Conservation (phyloP, 352 stramenopile genomes). For the Globisporangium paddicum region DNA sequence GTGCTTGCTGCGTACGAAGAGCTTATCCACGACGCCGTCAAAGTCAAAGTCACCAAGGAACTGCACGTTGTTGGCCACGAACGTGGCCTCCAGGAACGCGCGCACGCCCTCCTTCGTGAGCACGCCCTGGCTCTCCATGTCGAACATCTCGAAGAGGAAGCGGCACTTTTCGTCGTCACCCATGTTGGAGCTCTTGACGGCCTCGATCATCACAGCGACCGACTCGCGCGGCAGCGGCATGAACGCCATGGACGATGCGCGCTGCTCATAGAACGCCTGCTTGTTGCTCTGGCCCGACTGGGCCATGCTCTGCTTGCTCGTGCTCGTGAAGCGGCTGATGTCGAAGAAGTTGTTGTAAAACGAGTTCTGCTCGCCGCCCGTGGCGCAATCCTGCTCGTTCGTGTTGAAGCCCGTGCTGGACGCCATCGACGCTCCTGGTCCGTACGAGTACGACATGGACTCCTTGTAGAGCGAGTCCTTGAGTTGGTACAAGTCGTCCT, state of each 20-base stretch:
- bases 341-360: slow-evolving; percentile 40
- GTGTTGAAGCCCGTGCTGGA: slow-evolving; percentile 4
- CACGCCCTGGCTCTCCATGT: slow-evolving; percentile 37
- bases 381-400: slow-evolving; percentile 14
- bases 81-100: slow-evolving; percentile 57
- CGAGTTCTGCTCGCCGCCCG: slow-evolving; percentile 16
- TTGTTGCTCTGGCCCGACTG: neutral
- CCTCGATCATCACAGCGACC: slow-evolving; percentile 49
- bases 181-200: slow-evolving; percentile 42
- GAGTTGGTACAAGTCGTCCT: slow-evolving; percentile 30
- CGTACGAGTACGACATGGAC: slow-evolving; percentile 18
- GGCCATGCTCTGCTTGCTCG: neutral
- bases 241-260: slow-evolving; percentile 18
- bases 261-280: slow-evolving; percentile 9
- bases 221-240: slow-evolving; percentile 50
- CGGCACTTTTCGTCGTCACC: slow-evolving; percentile 48
- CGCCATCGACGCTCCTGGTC: neutral
- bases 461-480: slow-evolving; percentile 34
- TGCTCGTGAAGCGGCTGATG: slow-evolving; percentile 18
- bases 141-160: slow-evolving; percentile 68
- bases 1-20: slow-evolving; percentile 38
- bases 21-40: slow-evolving; percentile 37
- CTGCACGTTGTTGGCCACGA: slow-evolving; percentile 46
- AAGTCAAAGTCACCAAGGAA: slow-evolving; percentile 50
- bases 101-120: slow-evolving; percentile 42